phyloP scores from a whole-genome alignment of 345 rosid genomes.

The Boechera stricta region DNA sequence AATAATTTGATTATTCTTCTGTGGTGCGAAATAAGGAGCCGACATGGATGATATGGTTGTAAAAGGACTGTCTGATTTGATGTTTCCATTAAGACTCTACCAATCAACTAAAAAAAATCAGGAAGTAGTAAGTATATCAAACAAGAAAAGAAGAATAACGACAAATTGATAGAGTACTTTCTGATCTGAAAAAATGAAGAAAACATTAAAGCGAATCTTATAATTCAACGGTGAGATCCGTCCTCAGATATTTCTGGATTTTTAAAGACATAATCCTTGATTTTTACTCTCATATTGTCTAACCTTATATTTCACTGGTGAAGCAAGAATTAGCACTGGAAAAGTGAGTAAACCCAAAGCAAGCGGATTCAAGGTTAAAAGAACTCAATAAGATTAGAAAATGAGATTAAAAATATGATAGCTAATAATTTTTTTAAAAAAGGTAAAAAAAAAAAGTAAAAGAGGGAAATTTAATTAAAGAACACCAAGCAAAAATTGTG shows the following conservation, averaged over 20 bases:
- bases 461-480: too few species aligned
- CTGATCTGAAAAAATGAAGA: not conserved
- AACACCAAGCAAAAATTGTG: too few species aligned
- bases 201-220: not conserved
- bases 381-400: not conserved
- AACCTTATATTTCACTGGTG: not conserved
- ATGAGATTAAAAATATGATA: not conserved
- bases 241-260: not conserved
- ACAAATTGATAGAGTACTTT: conserved; percentile 9
- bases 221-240: not conserved
- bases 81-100: conserved; percentile 30
- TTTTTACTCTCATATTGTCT: not conserved
- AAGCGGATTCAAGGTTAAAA: not conserved
- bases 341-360: not conserved
- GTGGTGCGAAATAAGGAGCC: conserved; percentile 24
- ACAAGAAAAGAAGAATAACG: not conserved
- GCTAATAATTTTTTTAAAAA: too few species aligned
- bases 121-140: not conserved
- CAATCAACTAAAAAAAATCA: not conserved
- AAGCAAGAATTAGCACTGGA: not conserved
- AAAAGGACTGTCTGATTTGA: conserved; percentile 22
- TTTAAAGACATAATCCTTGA: not conserved
- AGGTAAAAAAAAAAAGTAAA: too few species aligned
- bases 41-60: conserved; percentile 29
- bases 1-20: conserved; percentile 13